Percentiles rank a stretch among this genome's conserved stretches.
These are phyloP conservation scores for Aspergillus vadensis DNA, from an alignment of 2,329 filamentous ascomycete genomes.

Conservation along the genomic window DNA sequence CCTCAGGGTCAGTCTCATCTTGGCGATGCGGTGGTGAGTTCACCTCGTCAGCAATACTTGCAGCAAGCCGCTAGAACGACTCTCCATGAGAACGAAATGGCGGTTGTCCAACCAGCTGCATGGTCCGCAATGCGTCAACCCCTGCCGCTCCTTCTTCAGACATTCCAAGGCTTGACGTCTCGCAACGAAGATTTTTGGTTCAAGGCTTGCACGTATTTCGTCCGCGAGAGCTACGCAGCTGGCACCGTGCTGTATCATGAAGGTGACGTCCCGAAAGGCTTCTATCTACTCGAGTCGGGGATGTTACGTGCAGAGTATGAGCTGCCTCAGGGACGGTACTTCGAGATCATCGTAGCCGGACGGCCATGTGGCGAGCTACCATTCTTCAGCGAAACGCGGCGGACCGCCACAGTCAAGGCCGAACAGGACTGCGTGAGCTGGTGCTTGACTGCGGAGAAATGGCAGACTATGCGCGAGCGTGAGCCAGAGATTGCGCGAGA, in stretches of 20 bases:
- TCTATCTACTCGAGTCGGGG: slow-evolving; percentile 87
- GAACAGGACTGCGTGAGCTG: slow-evolving; percentile 82
- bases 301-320: slow-evolving; percentile 90
- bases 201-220: slow-evolving; percentile 73
- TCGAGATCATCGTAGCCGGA: slow-evolving; percentile 89
- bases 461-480: slow-evolving; percentile 70
- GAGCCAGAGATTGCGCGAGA: slow-evolving; percentile 80
- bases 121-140: slow-evolving; percentile 91
- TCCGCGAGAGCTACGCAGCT: slow-evolving; percentile 64
- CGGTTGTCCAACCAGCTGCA: slow-evolving; percentile 58
- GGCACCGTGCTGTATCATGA: slow-evolving; percentile 76
- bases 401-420: slow-evolving; percentile 82
- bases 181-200: slow-evolving; percentile 97
- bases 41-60: slow-evolving; percentile 76
- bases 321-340: slow-evolving; percentile 82
- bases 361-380: slow-evolving; percentile 95
- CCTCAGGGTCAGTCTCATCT: slow-evolving; percentile 22
- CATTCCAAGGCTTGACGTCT: slow-evolving; percentile 85
- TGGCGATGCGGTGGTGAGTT: slow-evolving; percentile 64
- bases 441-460: slow-evolving; percentile 72
- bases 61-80: slow-evolving; percentile 76
- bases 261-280: slow-evolving; percentile 75
- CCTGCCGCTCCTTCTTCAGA: slow-evolving; percentile 85
- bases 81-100: slow-evolving; percentile 63
- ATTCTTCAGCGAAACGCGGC: slow-evolving; percentile 87